Evolutionary conservation across 306 rosid genomes (phyloP), one percentile per base, ranked within the genome.

Genomic region (Casuarina cunninghamiana): DNA sequence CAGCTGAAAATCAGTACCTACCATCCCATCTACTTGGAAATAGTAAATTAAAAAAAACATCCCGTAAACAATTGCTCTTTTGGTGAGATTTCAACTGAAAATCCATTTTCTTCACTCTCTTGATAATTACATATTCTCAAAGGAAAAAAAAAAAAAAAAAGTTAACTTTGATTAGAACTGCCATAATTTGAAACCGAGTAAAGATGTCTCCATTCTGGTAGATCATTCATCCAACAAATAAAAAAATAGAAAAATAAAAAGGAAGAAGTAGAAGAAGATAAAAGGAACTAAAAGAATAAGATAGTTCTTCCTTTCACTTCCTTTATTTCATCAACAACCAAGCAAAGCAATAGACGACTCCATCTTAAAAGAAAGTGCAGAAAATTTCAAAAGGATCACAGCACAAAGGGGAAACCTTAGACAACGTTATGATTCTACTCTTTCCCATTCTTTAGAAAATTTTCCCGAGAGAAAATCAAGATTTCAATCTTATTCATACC

Each of bases 1-100:
- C 16, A 68, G 4, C 50, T 39, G 46, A 78, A 16, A 51, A 39
- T 76, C 1, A 41, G 2, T 71, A n/a, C 74, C 81, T 53, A 48
- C 37, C n/a, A 54, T 75, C 0, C 71, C n/a, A 60, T 73, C 5
- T 74, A 19, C 62, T 54, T 10, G 10, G 50, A 46, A 46, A 46
- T 2, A 45, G 2, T 3, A 46, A 46, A 5, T 46, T 8, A 6
- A 6, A 6, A 46, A 46, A 46, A 46, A 46, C 5, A 46, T 61
- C 39, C 39, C 5, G 5, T 5, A 61, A 61, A 61, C 15, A 6
- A 53, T 53, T 53, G 21, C 58, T n/a, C 50, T 46, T 6, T 46
- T 7, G 0, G 10, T 53, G 7, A 16, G 58, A 15, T 15, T 53
- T 53, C 58, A 53, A 15, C 16, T 53, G 8, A 12, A 3, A 53